Percentiles rank a stretch among this genome's conserved stretches.
phyloP scores from a whole-genome alignment of 1,284 basidiomycete genomes.

The Trametes pubescens region DNA sequence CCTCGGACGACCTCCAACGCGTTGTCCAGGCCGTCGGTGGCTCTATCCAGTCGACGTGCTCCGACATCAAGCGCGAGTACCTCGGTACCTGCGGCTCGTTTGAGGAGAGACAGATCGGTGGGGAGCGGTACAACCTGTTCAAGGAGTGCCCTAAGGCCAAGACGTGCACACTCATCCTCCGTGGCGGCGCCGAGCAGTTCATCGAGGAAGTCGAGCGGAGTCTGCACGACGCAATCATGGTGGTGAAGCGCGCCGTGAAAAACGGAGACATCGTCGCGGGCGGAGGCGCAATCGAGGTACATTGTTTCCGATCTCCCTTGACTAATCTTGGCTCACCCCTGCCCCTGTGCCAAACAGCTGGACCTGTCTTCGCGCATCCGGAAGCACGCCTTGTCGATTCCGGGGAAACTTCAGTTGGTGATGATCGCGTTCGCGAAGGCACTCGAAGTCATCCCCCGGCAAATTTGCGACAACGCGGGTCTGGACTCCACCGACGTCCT shows the following conservation, averaged over 20 bases:
- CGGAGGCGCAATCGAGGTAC: slow-evolving; percentile 95
- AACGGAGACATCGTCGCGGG: slow-evolving; percentile 97
- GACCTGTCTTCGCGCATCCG: slow-evolving; percentile 95
- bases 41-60: slow-evolving; percentile 93
- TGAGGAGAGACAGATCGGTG: slow-evolving; percentile 96
- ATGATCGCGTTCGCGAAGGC: slow-evolving; percentile 97
- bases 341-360: slow-evolving; percentile 67
- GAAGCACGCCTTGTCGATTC: slow-evolving; percentile 90
- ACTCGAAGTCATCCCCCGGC: slow-evolving; percentile 96
- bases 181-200: slow-evolving; percentile 98
- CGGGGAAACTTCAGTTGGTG: slow-evolving; percentile 96
- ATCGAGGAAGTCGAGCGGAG: slow-evolving; percentile 98
- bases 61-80: slow-evolving; percentile 91
- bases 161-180: slow-evolving; percentile 95
- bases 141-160: slow-evolving; percentile 95
- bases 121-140: slow-evolving; percentile 97
- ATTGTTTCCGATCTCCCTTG: slow-evolving; percentile 16
- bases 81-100: slow-evolving; percentile 93
- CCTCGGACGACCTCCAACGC: slow-evolving; percentile 89
- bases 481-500: slow-evolving; percentile 97
- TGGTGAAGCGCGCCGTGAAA: slow-evolving; percentile 96
- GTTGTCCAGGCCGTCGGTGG: slow-evolving; percentile 98
- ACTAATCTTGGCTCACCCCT: slow-evolving; percentile 10
- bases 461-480: slow-evolving; percentile 99
- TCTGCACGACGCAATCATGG: slow-evolving; percentile 99